Base-by-base conservation (phyloP, 345 rosid species). In the Arabidopsis thaliana region DNA sequence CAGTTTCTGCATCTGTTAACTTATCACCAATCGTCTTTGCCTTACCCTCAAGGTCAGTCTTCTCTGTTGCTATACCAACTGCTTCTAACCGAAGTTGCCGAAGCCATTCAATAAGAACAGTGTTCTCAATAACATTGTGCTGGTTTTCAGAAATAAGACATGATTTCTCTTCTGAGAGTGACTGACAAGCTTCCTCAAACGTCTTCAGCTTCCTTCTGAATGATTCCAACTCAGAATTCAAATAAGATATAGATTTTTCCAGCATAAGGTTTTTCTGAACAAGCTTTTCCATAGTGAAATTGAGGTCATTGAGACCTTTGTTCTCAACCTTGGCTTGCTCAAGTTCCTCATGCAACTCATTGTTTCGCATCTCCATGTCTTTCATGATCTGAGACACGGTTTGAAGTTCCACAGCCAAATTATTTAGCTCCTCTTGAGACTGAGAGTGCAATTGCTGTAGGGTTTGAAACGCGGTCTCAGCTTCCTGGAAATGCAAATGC, bases 381-480 rank as follows among this genome's bases (percentile, higher is more conserved):
- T 84, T 88, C 78, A 93, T 75, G 69, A 73, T 82, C 56, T 88
- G 90, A 73, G 82, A 64, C 71, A 80, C 83, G 55, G 77, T 84
- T 78, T 85, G 89, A 64, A 92, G 86, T 78, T 87, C 96, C 13
- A 60, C 76, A 60, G 85, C 87, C 73, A 92, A 82, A 76, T 88
- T 81, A 65, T 87, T 89, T 57, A 95, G 86, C 80, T 95, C 99
- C 70, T 89, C 97, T 81, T 87, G 97, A 77, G 99, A 92, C 65
- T 90, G 96, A 76, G 93, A 84, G 77, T 92, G 97, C 79, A 95
- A 79, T 67, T 89, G 91, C 75, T 89, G 96, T 82, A 95, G 77
- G 49, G 97, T 89, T 81, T 95, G 99, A 80, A 95, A 95, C 53
- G 97, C 99, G 28, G 96, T 95, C 79, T 95, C 99, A 32, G 97